Conservation (phyloP, 768 basidiomycete species). For the Suillus decipiens region DNA sequence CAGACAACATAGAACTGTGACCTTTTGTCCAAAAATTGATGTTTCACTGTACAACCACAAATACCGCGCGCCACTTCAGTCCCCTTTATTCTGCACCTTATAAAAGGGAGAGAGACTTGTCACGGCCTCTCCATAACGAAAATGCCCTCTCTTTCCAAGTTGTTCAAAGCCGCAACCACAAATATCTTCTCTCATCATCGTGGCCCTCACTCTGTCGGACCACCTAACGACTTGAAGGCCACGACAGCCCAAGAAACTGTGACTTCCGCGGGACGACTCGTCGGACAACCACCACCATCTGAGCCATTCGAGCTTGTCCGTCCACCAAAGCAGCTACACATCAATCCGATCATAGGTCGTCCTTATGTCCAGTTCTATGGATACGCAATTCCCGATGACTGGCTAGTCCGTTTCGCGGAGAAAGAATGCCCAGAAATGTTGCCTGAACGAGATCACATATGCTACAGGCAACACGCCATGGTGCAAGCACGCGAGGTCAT, state of each 20-base stretch:
- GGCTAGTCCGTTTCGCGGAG: not conserved
- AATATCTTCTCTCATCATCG: not conserved
- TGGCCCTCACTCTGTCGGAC: not conserved
- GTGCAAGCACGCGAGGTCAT: not conserved
- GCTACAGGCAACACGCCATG: not conserved
- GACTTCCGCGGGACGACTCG: not conserved
- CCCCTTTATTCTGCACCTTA: not conserved
- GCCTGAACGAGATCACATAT: not conserved
- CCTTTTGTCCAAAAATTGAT: not conserved
- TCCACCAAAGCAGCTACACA: not conserved
- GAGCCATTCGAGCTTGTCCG: not conserved
- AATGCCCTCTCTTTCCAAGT: not conserved
- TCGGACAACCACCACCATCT: not conserved
- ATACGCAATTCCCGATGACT: not conserved
- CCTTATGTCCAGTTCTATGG: not conserved
- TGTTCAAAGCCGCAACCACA: not conserved
- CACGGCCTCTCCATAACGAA: not conserved
- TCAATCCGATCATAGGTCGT: not conserved
- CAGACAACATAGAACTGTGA: not conserved
- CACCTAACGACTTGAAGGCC: not conserved
- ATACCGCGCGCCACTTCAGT: not conserved
- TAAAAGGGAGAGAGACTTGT: not conserved
- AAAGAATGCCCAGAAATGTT: not conserved
- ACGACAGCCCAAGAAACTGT: not conserved
- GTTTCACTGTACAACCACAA: not conserved